Evolutionary conservation across 306 rosid genomes (phyloP), one percentile per base, ranked within the genome.

Genomic region (Inga leiocalycina): DNA sequence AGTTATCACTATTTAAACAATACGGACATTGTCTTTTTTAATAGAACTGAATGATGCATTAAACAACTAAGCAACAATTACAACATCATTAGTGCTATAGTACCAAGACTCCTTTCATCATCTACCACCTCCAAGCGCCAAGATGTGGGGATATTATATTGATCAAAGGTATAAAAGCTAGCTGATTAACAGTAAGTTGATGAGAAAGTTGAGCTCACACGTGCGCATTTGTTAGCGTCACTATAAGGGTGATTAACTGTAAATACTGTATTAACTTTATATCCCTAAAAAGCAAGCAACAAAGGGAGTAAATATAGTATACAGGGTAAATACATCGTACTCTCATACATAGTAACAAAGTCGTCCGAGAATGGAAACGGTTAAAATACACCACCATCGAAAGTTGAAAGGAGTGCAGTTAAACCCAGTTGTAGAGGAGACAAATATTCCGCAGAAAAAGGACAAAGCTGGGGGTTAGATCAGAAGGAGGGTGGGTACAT

Each of bases 401-500:
- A 59, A 61, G 16, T 22, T 44, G 15, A 71, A 5, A 45, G 7
- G 12, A 71, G 32, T 45, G 76, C n/a, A 22, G 76, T n/a, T 44
- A 22, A 30, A 30, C n/a, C 8, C 37, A 22, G 10, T 24, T 5
- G 57, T 11, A 72, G 77, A 39, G 75, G 76, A 75, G 56, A 56
- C 71, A 82, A 39, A 48, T 39, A 70, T 16, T 61, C 82, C 82
- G 80, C 41, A 56, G 30, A 61, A 74, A 69, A 11, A 49, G 82
- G 76, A 79, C 87, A 87, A 49, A 37, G 74, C 74, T 39, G 43
- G 20, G 48, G 79, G 71, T 74, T 67, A 67, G n/a, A 78, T 84
- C 80, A 84, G 82, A 84, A 81, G 75, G 80, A 17, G 16, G 43
- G 37, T 78, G 81, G 84, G 70, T 30, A 70, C 83, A 54, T 41